A percentile compares a stretch with the other conserved stretches of the same genome.
Evolutionary conservation across 192 early-diverging fungal species (phyloP).

Genomic region (Linnemannia exigua): DNA sequence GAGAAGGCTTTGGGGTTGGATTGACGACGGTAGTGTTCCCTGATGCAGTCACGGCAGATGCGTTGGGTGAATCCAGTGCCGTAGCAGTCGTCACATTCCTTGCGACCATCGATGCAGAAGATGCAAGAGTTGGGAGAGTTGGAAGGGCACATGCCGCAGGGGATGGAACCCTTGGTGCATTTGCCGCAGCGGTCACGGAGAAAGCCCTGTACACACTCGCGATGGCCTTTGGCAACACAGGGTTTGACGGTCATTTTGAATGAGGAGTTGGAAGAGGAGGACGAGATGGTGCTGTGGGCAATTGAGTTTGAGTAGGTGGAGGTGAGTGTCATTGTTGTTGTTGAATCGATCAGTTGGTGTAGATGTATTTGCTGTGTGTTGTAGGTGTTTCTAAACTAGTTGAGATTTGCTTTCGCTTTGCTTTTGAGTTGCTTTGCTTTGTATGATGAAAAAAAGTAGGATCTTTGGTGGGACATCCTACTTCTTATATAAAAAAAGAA

Average conservation of each 20-base stretch:
- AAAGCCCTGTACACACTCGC: slow-evolving; percentile 41
- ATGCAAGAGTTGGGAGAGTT: slow-evolving; percentile 16
- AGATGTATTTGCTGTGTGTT: neutral
- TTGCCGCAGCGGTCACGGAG: slow-evolving; percentile 20
- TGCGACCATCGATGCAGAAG: slow-evolving; percentile 34
- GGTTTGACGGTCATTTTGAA: slow-evolving; percentile 16
- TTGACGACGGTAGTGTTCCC: slow-evolving; percentile 32
- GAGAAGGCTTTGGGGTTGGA: neutral
- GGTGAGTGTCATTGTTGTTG: neutral
- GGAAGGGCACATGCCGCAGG: slow-evolving; percentile 28
- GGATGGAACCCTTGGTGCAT: slow-evolving; percentile 27
- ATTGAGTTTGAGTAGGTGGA: neutral
- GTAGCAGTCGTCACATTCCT: slow-evolving; percentile 38
- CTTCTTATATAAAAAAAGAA: slow-evolving; percentile 2
- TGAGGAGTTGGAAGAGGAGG: neutral
- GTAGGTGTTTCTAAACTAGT: neutral
- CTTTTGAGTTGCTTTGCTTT: neutral
- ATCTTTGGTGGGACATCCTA: neutral
- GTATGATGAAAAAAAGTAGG: neutral
- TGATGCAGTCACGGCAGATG: slow-evolving; percentile 44
- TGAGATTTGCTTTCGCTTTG: neutral
- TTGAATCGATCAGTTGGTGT: neutral
- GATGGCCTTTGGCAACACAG: slow-evolving; percentile 31
- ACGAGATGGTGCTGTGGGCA: neutral
- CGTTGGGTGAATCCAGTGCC: slow-evolving; percentile 35